A percentile compares a stretch with the other conserved stretches of the same genome.
Conservation (phyloP, 2,329 filamentous ascomycete genomes). For the Xylaria sp. region DNA sequence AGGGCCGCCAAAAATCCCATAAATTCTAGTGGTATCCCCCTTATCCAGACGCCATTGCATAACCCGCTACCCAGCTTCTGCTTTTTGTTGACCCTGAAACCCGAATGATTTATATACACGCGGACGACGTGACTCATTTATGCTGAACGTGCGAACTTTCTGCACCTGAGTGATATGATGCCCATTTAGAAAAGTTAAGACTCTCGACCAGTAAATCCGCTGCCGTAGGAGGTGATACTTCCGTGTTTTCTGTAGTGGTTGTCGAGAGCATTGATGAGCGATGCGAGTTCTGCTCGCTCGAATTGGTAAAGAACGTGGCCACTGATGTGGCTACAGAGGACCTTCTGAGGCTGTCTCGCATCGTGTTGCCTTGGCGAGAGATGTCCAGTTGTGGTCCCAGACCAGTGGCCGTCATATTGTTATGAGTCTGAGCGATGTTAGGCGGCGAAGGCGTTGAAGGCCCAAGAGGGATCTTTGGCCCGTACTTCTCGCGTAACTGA, state of each 20-base stretch:
- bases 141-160: conserved; percentile 4
- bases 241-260: conserved; percentile 65
- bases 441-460: conserved; percentile 47
- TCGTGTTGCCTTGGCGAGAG: conserved; percentile 59
- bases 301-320: conserved; percentile 70
- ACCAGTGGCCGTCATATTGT: conserved; percentile 49
- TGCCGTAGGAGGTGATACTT: conserved; percentile 53
- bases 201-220: conserved; percentile 58
- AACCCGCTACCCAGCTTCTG: conserved; percentile 32
- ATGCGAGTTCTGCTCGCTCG: conserved; percentile 67
- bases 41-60: conserved; percentile 49
- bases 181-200: conserved; percentile 64
- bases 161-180: conserved; percentile 29
- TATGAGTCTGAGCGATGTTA: conserved; percentile 50
- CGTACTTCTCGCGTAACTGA: conserved; percentile 77
- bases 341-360: conserved; percentile 66
- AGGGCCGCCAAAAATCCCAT: conserved; percentile 26
- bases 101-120: conserved; percentile 39
- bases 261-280: conserved; percentile 68
- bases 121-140: conserved; percentile 36
- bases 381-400: conserved; percentile 49
- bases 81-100: conserved; percentile 30
- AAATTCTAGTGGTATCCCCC: conserved; percentile 56
- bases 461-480: conserved; percentile 53
- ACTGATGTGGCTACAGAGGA: conserved; percentile 75